Conservation (phyloP, 352 stramenopile genomes). For the Phytophthora meadii region DNA sequence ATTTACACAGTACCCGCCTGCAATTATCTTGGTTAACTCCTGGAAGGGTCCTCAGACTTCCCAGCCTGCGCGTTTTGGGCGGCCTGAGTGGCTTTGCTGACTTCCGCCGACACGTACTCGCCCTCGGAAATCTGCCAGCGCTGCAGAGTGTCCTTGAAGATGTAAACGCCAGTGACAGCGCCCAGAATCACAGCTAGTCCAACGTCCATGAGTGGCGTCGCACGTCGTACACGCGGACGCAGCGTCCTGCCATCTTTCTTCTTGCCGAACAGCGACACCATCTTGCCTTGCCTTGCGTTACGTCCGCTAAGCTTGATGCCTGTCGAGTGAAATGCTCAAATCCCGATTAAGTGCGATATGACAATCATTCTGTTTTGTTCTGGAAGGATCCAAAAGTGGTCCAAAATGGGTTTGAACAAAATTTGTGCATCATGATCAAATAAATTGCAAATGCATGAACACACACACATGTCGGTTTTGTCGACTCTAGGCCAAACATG, state of each 20-base stretch:
- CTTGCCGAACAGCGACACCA: constrained; percentile 48
- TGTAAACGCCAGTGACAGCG: constrained; percentile 70
- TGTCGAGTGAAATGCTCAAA: not conserved
- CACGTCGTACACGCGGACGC: constrained; percentile 57
- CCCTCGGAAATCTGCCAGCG: constrained; percentile 51
- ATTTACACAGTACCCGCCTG: not conserved
- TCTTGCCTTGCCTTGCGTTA: constrained; percentile 7
- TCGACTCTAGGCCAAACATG: not conserved
- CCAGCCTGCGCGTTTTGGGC: constrained; percentile 15
- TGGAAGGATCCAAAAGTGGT: constrained; percentile 32
- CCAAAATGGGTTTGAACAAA: constrained; percentile 1
- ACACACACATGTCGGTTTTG: not conserved
- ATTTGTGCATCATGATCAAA: too few species aligned
- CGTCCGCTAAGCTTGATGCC: not conserved
- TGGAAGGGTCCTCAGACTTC: constrained; percentile 7
- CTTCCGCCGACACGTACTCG: constrained; percentile 30
- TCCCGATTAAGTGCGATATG: constrained; percentile 17
- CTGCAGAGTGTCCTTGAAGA: constrained; percentile 76
- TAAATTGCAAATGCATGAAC: too few species aligned
- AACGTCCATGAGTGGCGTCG: constrained; percentile 70
- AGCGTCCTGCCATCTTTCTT: constrained; percentile 62
- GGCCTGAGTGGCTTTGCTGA: constrained; percentile 22
- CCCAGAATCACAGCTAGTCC: constrained; percentile 59
- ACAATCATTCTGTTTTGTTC: constrained; percentile 38
- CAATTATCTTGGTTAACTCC: constrained; percentile 4